Evolutionary conservation across 208 protist genomes (phyloP), one percentile per base, ranked within the genome.

Genomic region (Wallacemonas sp.): DNA sequence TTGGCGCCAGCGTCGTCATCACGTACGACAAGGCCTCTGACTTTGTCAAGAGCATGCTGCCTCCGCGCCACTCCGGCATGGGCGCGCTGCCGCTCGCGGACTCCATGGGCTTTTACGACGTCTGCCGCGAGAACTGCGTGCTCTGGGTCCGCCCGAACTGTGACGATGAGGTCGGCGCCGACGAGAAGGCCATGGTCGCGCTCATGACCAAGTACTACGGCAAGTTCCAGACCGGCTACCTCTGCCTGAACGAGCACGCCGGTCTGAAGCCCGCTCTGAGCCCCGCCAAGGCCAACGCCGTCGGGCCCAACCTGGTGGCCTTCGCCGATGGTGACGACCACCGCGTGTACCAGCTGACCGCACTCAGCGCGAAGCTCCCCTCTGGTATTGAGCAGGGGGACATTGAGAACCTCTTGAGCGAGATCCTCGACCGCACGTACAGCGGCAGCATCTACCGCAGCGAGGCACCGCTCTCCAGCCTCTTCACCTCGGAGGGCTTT

Each of bases 141-240:
- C 20, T 95, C 22, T 95, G 82, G 84, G 50, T 93, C 33, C 89
- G 86, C 10, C 54, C 72, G 33, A 76, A 68, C 67, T 94, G 89
- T 55, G 33, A 61, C 7, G 45, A 42, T 4, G 52, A 45, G 39
- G 61, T 77, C 11, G 55, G 23, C 3, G 44, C 22, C 2, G 49
- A 48, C 1, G 76, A 70, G 22, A 41, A 42, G 69, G 20, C 64
- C 22, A 74, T 76, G 59, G 54, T 74, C 7, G 61, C 72, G 42
- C 68, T 77, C 7, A 23, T 90, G 65, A 31, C 46, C 14, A 29
- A 66, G 29, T 52, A 92, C 65, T 91, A 82, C 70, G 68, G 77
- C 33, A 82, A 79, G 50, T 91, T 91, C 71, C 46, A 71, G 52
- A 84, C 82, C 2, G 84, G 79, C 46, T 93, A 92, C 70, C 52